Percentiles rank a stretch among this genome's conserved stretches.
Evolutionary conservation across 257 asterid species (phyloP).

Genomic region (Misopates orontium): DNA sequence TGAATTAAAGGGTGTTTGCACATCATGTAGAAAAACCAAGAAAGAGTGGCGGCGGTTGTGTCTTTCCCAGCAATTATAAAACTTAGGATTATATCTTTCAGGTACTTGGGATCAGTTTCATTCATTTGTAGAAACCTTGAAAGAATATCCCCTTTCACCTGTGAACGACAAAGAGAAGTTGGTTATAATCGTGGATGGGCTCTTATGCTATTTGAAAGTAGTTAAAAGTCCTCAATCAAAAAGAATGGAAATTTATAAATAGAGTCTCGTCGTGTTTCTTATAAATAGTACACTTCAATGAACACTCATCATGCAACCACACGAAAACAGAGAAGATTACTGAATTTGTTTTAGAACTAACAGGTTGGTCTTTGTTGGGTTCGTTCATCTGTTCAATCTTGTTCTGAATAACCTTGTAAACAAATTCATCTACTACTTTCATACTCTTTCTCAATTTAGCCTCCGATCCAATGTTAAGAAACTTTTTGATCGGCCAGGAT

Average conservation of each 20-base stretch:
- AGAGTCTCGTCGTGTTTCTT: too few species aligned
- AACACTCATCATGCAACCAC: not conserved
- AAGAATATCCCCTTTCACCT: constrained; percentile 56
- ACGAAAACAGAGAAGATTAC: not conserved
- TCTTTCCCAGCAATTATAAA: constrained; percentile 80
- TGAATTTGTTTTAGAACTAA: too few species aligned
- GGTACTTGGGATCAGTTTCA: constrained; percentile 62
- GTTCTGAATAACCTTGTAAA: constrained; percentile 45
- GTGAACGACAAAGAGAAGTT: not conserved
- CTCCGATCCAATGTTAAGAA: constrained; percentile 60
- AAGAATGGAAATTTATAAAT: too few species aligned
- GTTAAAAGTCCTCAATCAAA: too few species aligned
- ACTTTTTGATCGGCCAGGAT: constrained; percentile 57
- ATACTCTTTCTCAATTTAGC: constrained; percentile 51
- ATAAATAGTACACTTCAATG: too few species aligned
- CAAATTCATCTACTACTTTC: constrained; percentile 51
- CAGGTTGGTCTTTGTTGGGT: constrained; percentile 27
- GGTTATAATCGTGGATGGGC: too few species aligned
- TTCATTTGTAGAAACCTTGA: constrained; percentile 57
- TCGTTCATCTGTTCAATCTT: constrained; percentile 46
- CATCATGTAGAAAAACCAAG: constrained; percentile 75
- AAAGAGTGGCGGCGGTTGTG: constrained; percentile 63
- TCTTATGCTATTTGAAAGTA: too few species aligned
- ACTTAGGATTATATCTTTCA: constrained; percentile 66
- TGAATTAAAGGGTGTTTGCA: constrained; percentile 63